phyloP scores from a whole-genome alignment of 306 rosid genomes.

The Erythrophleum fordii region DNA sequence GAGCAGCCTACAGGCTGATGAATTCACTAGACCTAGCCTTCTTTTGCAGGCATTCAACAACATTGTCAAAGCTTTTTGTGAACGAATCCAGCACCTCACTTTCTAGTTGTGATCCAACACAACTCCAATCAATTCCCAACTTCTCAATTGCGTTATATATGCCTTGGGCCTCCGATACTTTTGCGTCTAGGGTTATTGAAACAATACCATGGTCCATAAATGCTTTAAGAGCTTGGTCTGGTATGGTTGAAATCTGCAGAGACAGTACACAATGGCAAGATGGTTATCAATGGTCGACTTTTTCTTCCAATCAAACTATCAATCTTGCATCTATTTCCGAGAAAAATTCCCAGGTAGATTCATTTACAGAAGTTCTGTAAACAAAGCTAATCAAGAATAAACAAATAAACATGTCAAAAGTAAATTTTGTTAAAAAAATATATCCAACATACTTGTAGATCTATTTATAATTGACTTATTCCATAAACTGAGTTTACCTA shows the following conservation, averaged over 20 bases:
- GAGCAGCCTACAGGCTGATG: slow-evolving; percentile 19
- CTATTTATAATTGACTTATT: not conserved
- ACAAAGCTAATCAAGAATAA: not conserved
- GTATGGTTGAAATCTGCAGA: slow-evolving; percentile 82
- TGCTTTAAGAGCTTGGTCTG: slow-evolving; percentile 82
- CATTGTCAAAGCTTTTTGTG: slow-evolving; percentile 4
- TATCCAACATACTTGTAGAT: not conserved
- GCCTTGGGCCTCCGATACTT: slow-evolving; percentile 70
- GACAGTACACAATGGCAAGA: slow-evolving; percentile 4
- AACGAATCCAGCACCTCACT: slow-evolving; percentile 24
- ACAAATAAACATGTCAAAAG: not conserved
- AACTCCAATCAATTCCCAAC: slow-evolving; percentile 82
- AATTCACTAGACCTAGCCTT: slow-evolving; percentile 17
- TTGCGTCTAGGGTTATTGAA: slow-evolving; percentile 77
- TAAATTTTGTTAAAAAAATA: not conserved
- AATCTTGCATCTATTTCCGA: not conserved
- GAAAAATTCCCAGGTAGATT: not conserved
- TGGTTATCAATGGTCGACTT: slow-evolving; percentile 5
- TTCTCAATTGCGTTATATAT: slow-evolving; percentile 81
- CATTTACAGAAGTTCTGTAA: not conserved
- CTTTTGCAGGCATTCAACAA: not conserved
- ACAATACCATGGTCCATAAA: slow-evolving; percentile 81
- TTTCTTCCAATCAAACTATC: not conserved
- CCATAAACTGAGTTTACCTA: not conserved
- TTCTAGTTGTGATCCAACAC: slow-evolving; percentile 72